Base-by-base conservation (phyloP, 2,329 filamentous ascomycete species). In the Pseudogymnoascus sp. region DNA sequence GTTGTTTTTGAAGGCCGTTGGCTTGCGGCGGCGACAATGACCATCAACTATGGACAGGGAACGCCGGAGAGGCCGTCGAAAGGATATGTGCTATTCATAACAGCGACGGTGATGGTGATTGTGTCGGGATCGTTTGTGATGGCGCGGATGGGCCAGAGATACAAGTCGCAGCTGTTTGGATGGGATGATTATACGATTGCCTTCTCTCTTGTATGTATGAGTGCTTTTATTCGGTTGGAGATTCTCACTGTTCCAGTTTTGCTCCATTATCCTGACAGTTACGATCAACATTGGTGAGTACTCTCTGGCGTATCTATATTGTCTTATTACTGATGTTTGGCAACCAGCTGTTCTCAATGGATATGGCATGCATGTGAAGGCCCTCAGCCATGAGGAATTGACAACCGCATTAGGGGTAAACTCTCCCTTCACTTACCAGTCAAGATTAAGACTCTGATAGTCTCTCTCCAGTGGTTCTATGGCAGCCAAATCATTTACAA, bases 401-500 rank as follows among this genome's bases (percentile, higher is more conserved):
- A 59, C 72, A 13, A 71, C 73, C 66, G 71, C 76, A 2, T 67
- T 79, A 25, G 74, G 75, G 60, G 65, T 66, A 55, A 12, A 44
- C 58, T 58, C 29, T 61, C 13, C 17, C 60, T 38, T 9, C 58
- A 59, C 10, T 35, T 51, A 44, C 55, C 51, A 44, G 13, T 21
- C 1, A 13, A 9, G n/a, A 36, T 36, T 36, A 36, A 3, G 13
- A n/a, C 35, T 13, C 33, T 36, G 12, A 36, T 36, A n/a, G 35
- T 36, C 35, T 36, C 12, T 36, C 35, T 36, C 35, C 38, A 82
- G 80, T 68, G 77, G 21, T 83, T 82, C 68, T 82, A 78, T 64
- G 69, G 80, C 33, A 75, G 78, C 2, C 80, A 83, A 65, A 77
- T 80, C 61, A 78, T 80, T 63, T 84, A 84, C 72, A 83, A 83